Conservation (phyloP, 495 filamentous ascomycete genomes). For the Aspergillus nanangensis region DNA sequence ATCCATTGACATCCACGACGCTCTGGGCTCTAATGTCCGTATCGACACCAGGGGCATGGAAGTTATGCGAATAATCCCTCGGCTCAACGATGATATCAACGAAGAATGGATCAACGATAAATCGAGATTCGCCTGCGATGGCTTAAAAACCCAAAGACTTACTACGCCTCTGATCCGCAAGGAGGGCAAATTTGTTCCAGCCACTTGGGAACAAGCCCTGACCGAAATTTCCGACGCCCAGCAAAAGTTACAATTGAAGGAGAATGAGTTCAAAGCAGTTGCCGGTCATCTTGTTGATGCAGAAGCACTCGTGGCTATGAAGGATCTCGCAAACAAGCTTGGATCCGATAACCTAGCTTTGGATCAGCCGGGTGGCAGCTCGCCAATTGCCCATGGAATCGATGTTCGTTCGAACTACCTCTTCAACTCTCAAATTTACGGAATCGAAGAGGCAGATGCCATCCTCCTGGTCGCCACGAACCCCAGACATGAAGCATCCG, state of each 20-base stretch:
- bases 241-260: slow-evolving; percentile 68
- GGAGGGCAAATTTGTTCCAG: slow-evolving; percentile 82
- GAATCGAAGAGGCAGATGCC: slow-evolving; percentile 88
- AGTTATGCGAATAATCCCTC: slow-evolving; percentile 89
- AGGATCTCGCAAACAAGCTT: slow-evolving; percentile 92
- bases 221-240: slow-evolving; percentile 76
- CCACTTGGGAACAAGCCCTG: slow-evolving; percentile 90
- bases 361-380: slow-evolving; percentile 78
- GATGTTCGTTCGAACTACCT: slow-evolving; percentile 92
- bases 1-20: slow-evolving; percentile 91
- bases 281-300: slow-evolving; percentile 87
- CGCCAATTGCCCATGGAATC: slow-evolving; percentile 85
- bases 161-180: slow-evolving; percentile 88
- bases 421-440: slow-evolving; percentile 92
- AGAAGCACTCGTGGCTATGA: slow-evolving; percentile 91
- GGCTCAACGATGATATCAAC: slow-evolving; percentile 95
- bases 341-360: slow-evolving; percentile 93
- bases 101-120: slow-evolving; percentile 99
- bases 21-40: slow-evolving; percentile 87
- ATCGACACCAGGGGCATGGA: slow-evolving; percentile 91
- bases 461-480: slow-evolving; percentile 94
- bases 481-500: slow-evolving; percentile 88
- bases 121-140: slow-evolving; percentile 93
- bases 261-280: slow-evolving; percentile 92
- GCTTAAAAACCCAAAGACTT: slow-evolving; percentile 89